Percentiles rank a stretch among this genome's conserved stretches.
phyloP scores from a whole-genome alignment of 1,284 basidiomycete species.

The Volvariella surrecta region DNA sequence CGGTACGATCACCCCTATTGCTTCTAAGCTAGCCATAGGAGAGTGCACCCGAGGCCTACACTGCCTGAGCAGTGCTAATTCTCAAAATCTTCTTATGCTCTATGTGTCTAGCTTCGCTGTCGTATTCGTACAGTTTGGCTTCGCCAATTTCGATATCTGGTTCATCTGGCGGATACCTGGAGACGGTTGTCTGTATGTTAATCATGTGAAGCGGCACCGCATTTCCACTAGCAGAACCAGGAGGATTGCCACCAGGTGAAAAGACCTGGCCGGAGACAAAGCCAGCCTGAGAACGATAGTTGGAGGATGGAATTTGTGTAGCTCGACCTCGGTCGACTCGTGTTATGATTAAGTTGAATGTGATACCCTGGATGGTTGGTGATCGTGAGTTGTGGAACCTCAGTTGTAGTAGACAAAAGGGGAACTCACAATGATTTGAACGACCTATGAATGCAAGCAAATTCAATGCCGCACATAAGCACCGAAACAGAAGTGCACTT shows the following conservation, averaged over 20 bases:
- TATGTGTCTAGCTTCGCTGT: too few species aligned
- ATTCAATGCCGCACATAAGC: too few species aligned
- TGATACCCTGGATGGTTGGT: constrained; percentile 21
- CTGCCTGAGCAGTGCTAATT: too few species aligned
- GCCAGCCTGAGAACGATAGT: constrained; percentile 9
- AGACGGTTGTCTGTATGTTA: constrained; percentile 21
- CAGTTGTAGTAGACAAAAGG: background rate
- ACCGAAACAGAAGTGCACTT: constrained; percentile 10
- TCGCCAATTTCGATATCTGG: constrained; percentile 1
- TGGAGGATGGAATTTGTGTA: constrained; percentile 11
- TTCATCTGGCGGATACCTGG: constrained; percentile 12
- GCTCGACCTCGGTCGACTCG: constrained; percentile 20
- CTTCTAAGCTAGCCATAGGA: too few species aligned
- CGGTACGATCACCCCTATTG: too few species aligned
- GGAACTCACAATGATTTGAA: constrained; percentile 25
- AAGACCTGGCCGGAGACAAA: constrained; percentile 3
- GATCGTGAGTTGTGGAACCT: constrained; percentile 4
- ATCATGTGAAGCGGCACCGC: constrained; percentile 18
- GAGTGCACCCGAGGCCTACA: too few species aligned
- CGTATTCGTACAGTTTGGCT: too few species aligned
- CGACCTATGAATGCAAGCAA: constrained; percentile 15
- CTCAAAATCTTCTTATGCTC: too few species aligned
- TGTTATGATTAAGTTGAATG: constrained; percentile 31
- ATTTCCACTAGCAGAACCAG: constrained; percentile 1
- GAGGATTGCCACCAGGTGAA: background rate